A percentile compares a stretch with the other conserved stretches of the same genome.
Conservation (phyloP, 2,329 filamentous ascomycete genomes). For the Trichoderma harzianum region DNA sequence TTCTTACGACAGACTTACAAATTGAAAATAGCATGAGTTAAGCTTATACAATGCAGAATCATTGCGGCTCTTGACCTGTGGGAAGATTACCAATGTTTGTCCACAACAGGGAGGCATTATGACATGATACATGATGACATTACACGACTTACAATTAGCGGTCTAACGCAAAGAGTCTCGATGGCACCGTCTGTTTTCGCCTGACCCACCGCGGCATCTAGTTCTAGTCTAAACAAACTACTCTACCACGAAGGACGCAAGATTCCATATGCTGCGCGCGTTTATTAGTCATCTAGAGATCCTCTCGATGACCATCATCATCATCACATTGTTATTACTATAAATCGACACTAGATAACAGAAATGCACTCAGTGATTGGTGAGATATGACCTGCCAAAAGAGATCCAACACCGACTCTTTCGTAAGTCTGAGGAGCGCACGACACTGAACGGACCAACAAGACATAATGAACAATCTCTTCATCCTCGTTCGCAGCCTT, state of each 20-base stretch:
- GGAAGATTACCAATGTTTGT: not conserved
- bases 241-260: not conserved
- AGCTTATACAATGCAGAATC: too few relatives aligned
- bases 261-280: not conserved
- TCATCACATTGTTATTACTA: too few relatives aligned
- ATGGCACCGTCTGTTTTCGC: not conserved
- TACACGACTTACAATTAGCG: not conserved
- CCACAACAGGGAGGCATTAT: not conserved
- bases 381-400: not conserved
- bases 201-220: not conserved
- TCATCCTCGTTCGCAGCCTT: not conserved
- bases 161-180: not conserved
- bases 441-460: not conserved
- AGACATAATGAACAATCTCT: not conserved
- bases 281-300: not conserved
- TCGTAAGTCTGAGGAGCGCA: not conserved
- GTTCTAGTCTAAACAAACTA: not conserved
- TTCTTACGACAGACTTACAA: not conserved
- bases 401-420: not conserved
- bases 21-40: not conserved
- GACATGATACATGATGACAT: not conserved
- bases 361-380: not conserved
- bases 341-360: not conserved
- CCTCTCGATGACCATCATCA: not conserved
- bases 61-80: not conserved